Evolutionary conservation across 768 basidiomycete species (phyloP), one percentile per base, ranked within the genome.

Genomic region (Cystofilobasidium bisporidii): DNA sequence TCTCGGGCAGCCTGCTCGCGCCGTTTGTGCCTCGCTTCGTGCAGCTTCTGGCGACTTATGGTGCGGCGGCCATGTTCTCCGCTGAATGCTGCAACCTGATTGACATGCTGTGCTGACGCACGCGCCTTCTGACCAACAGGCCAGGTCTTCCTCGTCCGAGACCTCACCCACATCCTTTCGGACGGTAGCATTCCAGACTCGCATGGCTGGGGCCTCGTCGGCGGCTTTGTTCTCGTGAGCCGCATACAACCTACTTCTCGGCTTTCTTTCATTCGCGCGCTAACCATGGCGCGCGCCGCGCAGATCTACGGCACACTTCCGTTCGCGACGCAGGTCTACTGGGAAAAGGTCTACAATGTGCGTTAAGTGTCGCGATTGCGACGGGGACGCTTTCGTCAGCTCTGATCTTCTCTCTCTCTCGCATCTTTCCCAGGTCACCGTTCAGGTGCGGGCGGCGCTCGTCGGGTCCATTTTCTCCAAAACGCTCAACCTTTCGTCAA

Each of bases 91-190:
- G 36, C 32, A 24, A 20, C 11, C 3, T 11, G 22, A 3, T 5
- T 12, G 11, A 38, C 59, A 12, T 36, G 36, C 36, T 5, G 36
- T 36, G 41, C 40, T 17, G 20, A 15, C 10, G 2, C 4, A 24
- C 17, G 22, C 3, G 22, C 3, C 24, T 43, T 41, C 36, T 6
- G 1, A 24, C 48, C 18, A 41, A 18, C 53, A 65, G 63, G 59
- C 30, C 61, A 65, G 41, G 64, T 65, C 38, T 65, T 28, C 30
- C 45, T 65, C 26, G 64, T 65, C 12, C 64, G 59, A 30, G 64
- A 65, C 56, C 56, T 62, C 45, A 62, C 48, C 24, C 14, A 24
- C 22, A 38, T 67, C 66, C n/a, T 67, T 17, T n/a, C 66, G 4
- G 55, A 67, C 50, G 36, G 47, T 6, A 5, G 22, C 20, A 60